phyloP scores from a whole-genome alignment of 139 green algal species.

The Edaphochlamys debaryana region DNA sequence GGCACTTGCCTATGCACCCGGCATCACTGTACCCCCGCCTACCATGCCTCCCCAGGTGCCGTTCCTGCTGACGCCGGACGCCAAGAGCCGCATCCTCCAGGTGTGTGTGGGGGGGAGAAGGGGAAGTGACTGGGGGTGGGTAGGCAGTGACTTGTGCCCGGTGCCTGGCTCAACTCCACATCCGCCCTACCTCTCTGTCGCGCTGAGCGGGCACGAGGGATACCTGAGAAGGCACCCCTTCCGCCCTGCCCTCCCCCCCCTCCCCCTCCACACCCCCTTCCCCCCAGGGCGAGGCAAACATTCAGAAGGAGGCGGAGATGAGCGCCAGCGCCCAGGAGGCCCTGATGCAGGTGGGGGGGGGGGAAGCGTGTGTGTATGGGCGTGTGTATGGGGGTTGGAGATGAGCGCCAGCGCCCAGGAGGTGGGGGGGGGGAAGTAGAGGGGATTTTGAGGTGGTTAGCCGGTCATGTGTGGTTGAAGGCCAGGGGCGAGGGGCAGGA shows the following conservation, averaged over 20 bases:
- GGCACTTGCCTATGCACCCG: too few relatives aligned
- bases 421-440: too few relatives aligned
- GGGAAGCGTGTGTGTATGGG: too few relatives aligned
- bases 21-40: too few relatives aligned
- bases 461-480: background rate
- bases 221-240: too few relatives aligned
- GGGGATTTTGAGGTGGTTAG: background rate
- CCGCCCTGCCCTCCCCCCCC: too few relatives aligned
- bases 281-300: slow-evolving; percentile 42
- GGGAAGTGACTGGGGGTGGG: background rate
- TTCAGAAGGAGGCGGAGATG: slow-evolving; percentile 72
- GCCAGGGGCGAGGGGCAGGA: too few relatives aligned
- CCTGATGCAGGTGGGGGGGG: slow-evolving; percentile 48
- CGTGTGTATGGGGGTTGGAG: slow-evolving; percentile 54
- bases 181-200: too few relatives aligned
- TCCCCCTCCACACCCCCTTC: background rate
- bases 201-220: too few relatives aligned
- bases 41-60: slow-evolving; percentile 68
- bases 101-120: background rate
- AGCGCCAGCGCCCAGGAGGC: slow-evolving; percentile 64
- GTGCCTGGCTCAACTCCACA: too few relatives aligned
- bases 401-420: slow-evolving; percentile 66
- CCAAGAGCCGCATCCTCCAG: slow-evolving; percentile 78
- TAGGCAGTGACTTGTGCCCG: background rate
- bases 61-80: slow-evolving; percentile 71